A percentile compares a stretch with the other conserved stretches of the same genome.
These are phyloP conservation scores for Amaranthus hypochondriacus DNA, from an alignment of 148 eudicot genomes.

Conservation along the genomic window DNA sequence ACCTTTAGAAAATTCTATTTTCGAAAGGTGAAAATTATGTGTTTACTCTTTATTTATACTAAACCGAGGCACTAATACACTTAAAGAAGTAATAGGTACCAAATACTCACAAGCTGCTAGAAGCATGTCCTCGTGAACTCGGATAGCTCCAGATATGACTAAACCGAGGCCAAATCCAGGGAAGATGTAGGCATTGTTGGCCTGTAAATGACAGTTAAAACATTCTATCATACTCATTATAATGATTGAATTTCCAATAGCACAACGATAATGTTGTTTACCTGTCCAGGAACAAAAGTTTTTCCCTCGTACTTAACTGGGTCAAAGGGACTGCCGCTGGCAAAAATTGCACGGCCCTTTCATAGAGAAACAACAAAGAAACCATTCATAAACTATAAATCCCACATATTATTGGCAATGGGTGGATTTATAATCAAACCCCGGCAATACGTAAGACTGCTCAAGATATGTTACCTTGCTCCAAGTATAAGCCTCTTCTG, in stretches of 20 bases:
- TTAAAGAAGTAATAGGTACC: not conserved
- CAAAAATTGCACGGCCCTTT: slow-evolving; percentile 80
- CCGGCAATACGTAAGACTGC: not conserved
- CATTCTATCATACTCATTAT: not conserved
- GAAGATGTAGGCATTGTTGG: slow-evolving; percentile 92
- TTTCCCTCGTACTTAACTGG: slow-evolving; percentile 71
- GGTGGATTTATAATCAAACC: not conserved
- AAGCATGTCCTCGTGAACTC: slow-evolving; percentile 85
- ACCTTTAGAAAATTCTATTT: too few species aligned
- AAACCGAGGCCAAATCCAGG: slow-evolving; percentile 91
- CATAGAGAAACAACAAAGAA: slow-evolving; percentile 7
- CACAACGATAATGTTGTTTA: slow-evolving; percentile 15
- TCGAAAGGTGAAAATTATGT: too few species aligned
- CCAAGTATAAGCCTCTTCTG: slow-evolving; percentile 93
- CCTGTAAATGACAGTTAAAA: slow-evolving; percentile 30
- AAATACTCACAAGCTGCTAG: slow-evolving; percentile 75
- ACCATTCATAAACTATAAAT: not conserved
- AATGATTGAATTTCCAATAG: not conserved
- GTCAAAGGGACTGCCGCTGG: slow-evolving; percentile 94
- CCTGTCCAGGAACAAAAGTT: slow-evolving; percentile 81
- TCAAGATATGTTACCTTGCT: slow-evolving; percentile 47
- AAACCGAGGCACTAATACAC: too few species aligned
- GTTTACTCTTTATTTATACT: too few species aligned
- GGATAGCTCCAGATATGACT: slow-evolving; percentile 91
- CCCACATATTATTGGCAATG: not conserved